Base-by-base conservation (phyloP, 1,139 yeast species). In the Lodderomyces elongisporus region DNA sequence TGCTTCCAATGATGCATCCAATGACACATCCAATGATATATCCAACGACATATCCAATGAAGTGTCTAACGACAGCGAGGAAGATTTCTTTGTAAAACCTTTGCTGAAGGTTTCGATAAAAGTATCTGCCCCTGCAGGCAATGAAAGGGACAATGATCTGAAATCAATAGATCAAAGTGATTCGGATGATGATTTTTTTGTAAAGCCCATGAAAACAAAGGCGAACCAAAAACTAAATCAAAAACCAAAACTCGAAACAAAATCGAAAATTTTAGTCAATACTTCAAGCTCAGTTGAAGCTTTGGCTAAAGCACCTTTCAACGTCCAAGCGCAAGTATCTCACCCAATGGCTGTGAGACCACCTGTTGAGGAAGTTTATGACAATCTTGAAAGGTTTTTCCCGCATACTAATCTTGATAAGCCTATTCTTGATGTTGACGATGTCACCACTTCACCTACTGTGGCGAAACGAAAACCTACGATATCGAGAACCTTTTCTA, bases 391-490 rank as follows among this genome's bases (percentile, higher is more conserved):
- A 48, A 75, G 77, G 49, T 93, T 85, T 54, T 93, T 93, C 66
- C 98, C 98, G 0, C 73, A 85, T 46, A 81, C 97, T 0, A 91
- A 91, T 58, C 71, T 93, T 41, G 98, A 93, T 52, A 84, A 84
- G 48, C 95, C 97, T 1, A 87, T 91, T 25, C 75, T 89, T 24
- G 91, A 85, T 49, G 89, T 85, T 31, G 79, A 88, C 0, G 81
- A 82, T 3, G 31, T 33, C 15, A 27, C 30, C 4, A 31, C 33
- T 13, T 21, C 26, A n/a, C 32, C 32, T 8, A 9, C 14, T 7
- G 6, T 10, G 9, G 6, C 17, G 3, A 34, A 43, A 14, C 46
- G 60, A 25, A 56, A 56, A 30, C 70, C 68, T 0, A 58, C 70
- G 1, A 69, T 70, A 16, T 65, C 74, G 2, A 45, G 72, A 33